Base-by-base conservation (phyloP, 2,329 filamentous ascomycete species). In the Clonostachys sp. region DNA sequence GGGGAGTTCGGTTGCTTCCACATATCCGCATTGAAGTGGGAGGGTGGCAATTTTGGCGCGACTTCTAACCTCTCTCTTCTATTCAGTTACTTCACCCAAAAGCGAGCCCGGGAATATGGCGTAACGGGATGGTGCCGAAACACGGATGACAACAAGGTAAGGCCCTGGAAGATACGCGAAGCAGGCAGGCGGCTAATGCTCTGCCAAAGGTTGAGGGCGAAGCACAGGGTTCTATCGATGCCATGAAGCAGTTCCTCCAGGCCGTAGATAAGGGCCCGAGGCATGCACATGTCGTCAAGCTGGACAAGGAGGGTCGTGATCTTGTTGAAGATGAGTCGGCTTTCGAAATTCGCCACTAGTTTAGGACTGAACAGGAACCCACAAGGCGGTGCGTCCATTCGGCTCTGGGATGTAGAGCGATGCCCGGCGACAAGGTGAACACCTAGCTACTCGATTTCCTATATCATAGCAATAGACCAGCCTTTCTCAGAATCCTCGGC, bases 171-270 rank as follows among this genome's bases (percentile, higher is more conserved):
- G 17, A n/a, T n/a, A 12, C 13, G 16, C 17, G 7, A n/a, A 40
- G 38, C n/a, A 40, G n/a, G 38, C n/a, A 40, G 17, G 38, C n/a
- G 38, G 38, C n/a, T 30, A 10, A 17, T 18, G 20, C 14, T 18
- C 16, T 5, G n/a, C 17, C 16, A 44, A 42, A 96, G 89, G 91
- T 97, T 42, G 83, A 89, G 60, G 92, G 92, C 24, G 91, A 96
- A 68, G 91, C 86, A 6, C 92, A 97, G 63, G 91, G 90, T 33
- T 74, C 79, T 3, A 75, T 83, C 2, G 76, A 81, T 1, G 67
- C 77, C 3, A 63, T 97, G 24, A 67, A 82, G 45, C 78, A 82
- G 47, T 86, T 96, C 54, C 69, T 95, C 35, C 81, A 86, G 55
- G 83, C 89, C 52, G 71, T 96, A 42, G 78, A 90, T 58, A 77